phyloP scores from a whole-genome alignment of 106 monocot genomes.

The Chionographis japonica region DNA sequence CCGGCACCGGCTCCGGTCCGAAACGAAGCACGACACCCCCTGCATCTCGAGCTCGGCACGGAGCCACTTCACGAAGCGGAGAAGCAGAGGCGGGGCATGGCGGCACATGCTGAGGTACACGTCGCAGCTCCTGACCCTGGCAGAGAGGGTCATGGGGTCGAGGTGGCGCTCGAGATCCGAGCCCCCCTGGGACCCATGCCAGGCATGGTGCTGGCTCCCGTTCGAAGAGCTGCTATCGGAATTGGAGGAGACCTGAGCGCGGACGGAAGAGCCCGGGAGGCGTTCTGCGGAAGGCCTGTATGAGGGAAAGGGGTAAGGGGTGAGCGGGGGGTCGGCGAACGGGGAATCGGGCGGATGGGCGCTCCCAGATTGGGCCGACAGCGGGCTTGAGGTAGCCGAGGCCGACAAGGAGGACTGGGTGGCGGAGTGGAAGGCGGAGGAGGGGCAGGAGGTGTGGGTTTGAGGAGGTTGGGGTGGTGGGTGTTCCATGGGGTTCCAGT shows the following conservation, averaged over 20 bases:
- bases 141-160: neutral
- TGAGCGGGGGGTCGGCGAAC: neutral
- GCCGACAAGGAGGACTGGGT: neutral
- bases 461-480: neutral
- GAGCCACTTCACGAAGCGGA: slow-evolving; percentile 61
- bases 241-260: too few relatives aligned
- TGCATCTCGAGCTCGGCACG: slow-evolving; percentile 60
- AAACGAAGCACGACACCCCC: slow-evolving; percentile 32
- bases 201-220: too few relatives aligned
- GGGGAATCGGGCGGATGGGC: neutral
- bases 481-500: neutral
- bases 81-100: neutral
- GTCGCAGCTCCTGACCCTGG: slow-evolving; percentile 35
- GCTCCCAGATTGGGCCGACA: neutral
- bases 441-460: neutral
- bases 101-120: slow-evolving; percentile 46
- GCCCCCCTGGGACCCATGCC: neutral
- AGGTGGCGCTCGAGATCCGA: neutral
- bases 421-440: slow-evolving; percentile 4
- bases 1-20: slow-evolving; percentile 15
- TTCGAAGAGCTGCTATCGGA: too few relatives aligned
- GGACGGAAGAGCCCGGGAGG: neutral
- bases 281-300: neutral
- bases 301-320: neutral
- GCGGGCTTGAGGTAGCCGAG: neutral